Conservation (phyloP, 2,329 filamentous ascomycete genomes). For the Mycosphaerella sp. region DNA sequence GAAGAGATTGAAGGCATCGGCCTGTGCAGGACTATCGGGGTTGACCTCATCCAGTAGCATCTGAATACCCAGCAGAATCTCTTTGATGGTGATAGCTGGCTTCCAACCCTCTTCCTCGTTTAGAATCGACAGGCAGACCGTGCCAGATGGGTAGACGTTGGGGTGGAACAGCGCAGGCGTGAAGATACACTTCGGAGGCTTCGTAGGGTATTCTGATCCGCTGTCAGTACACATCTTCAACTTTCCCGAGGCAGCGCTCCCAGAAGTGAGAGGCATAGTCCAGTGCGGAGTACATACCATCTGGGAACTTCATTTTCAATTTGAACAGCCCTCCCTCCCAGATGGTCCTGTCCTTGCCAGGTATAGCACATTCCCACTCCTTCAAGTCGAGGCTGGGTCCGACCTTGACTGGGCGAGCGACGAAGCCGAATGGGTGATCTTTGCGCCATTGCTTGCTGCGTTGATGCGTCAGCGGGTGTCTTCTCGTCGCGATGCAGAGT, state of each 20-base stretch:
- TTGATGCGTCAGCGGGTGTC: slow-evolving; percentile 7
- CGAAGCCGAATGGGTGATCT: slow-evolving; percentile 97
- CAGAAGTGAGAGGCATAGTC: not conserved
- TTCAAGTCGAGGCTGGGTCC: slow-evolving; percentile 82
- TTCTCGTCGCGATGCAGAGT: not conserved
- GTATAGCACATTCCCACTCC: slow-evolving; percentile 93
- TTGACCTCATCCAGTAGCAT: slow-evolving; percentile 95
- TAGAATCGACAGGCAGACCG: slow-evolving; percentile 91
- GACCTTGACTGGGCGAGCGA: slow-evolving; percentile 78
- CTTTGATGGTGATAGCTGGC: slow-evolving; percentile 96
- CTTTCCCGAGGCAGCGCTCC: not conserved
- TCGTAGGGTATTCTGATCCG: slow-evolving; percentile 84
- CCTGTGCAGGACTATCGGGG: slow-evolving; percentile 91
- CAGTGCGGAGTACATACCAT: slow-evolving; percentile 53
- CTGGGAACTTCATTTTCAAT: slow-evolving; percentile 84
- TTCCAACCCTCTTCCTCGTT: slow-evolving; percentile 99
- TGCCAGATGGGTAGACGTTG: slow-evolving; percentile 97
- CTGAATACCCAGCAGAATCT: slow-evolving; percentile 93
- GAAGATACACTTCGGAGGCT: slow-evolving; percentile 99
- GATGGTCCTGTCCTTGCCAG: slow-evolving; percentile 91
- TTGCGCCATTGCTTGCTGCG: slow-evolving; percentile 89
- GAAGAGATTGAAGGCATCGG: slow-evolving; percentile 94
- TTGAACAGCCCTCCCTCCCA: slow-evolving; percentile 99
- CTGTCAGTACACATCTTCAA: slow-evolving; percentile 10
- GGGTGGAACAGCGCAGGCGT: slow-evolving; percentile 93